Evolutionary conservation across 805 yeast genomes (phyloP).

Genomic region (Suhomyces sp.): DNA sequence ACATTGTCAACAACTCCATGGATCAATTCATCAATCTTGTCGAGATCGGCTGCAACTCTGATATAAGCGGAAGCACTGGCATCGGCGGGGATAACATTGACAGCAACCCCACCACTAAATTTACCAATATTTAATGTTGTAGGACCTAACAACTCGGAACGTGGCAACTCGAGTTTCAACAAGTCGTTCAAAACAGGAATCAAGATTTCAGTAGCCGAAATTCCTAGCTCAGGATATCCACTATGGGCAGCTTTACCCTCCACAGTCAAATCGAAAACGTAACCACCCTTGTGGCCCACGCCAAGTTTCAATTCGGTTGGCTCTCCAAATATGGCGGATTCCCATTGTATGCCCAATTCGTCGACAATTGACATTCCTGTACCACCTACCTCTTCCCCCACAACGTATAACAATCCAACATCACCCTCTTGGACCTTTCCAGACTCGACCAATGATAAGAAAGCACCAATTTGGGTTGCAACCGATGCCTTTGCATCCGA

Average conservation of each 20-base stretch:
- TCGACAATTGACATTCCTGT: conserved; percentile 55
- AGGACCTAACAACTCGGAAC: conserved; percentile 53
- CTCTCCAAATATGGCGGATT: conserved; percentile 67
- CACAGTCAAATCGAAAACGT: conserved; percentile 41
- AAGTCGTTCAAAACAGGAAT: conserved; percentile 51
- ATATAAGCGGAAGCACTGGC: conserved; percentile 51
- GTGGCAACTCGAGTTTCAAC: conserved; percentile 46
- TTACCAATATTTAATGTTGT: conserved; percentile 62
- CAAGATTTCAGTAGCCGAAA: conserved; percentile 58
- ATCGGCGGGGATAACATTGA: conserved; percentile 61
- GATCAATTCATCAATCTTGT: conserved; percentile 36
- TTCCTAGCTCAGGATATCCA: conserved; percentile 69
- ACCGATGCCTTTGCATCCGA: conserved; percentile 73
- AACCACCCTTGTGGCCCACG: conserved; percentile 67
- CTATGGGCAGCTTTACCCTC: conserved; percentile 63
- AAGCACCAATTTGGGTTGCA: conserved; percentile 59
- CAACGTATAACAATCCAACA: conserved; percentile 57
- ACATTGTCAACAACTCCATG: conserved; percentile 30
- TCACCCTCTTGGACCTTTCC: conserved; percentile 51
- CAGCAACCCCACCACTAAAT: conserved; percentile 62
- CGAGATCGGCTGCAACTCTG: conserved; percentile 53
- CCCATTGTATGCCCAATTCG: conserved; percentile 49
- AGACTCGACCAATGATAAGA: conserved; percentile 43
- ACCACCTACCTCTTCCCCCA: conserved; percentile 72
- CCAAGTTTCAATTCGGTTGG: conserved; percentile 72